A percentile compares a stretch with the other conserved stretches of the same genome.
These are phyloP conservation scores for Durusdinium trenchii DNA, from an alignment of 73 alveolate species.

Conservation along the genomic window DNA sequence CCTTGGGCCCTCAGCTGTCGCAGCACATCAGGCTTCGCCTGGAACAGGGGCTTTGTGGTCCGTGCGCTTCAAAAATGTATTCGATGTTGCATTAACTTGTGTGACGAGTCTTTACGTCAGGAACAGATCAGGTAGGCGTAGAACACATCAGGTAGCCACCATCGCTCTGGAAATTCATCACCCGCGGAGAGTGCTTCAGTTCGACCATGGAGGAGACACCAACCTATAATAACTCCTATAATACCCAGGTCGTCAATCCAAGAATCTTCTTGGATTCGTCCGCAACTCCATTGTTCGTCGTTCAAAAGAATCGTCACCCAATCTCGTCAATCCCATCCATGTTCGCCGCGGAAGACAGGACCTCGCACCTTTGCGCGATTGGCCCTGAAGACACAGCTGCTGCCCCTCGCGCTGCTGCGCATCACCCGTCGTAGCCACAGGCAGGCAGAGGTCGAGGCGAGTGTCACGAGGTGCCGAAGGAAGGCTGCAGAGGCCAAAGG, in stretches of 20 bases:
- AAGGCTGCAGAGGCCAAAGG: slow-evolving; percentile 41
- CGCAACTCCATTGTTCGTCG: background rate
- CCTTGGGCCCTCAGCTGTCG: background rate
- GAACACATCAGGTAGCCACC: no score
- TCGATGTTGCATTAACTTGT: no score
- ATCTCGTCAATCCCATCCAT: background rate
- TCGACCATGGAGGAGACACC: no score
- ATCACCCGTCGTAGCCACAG: slow-evolving; percentile 17
- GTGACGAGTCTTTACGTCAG: no score
- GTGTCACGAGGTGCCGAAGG: slow-evolving; percentile 25
- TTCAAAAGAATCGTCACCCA: background rate
- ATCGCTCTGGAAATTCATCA: no score
- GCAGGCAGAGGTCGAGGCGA: background rate
- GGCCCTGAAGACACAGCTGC: slow-evolving; percentile 10
- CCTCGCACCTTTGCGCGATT: background rate
- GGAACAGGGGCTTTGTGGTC: background rate
- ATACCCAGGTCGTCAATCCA: no score
- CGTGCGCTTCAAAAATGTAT: no score
- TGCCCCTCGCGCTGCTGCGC: slow-evolving; percentile 24
- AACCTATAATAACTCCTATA: no score
- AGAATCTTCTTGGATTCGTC: no score
- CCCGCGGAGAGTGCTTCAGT: no score
- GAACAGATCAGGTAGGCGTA: no score
- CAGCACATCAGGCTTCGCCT: background rate
- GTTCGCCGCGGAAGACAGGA: background rate